These are phyloP conservation scores for Aspergillus calidoustus DNA, from an alignment of 2,329 filamentous ascomycete species.

Conservation along the genomic window DNA sequence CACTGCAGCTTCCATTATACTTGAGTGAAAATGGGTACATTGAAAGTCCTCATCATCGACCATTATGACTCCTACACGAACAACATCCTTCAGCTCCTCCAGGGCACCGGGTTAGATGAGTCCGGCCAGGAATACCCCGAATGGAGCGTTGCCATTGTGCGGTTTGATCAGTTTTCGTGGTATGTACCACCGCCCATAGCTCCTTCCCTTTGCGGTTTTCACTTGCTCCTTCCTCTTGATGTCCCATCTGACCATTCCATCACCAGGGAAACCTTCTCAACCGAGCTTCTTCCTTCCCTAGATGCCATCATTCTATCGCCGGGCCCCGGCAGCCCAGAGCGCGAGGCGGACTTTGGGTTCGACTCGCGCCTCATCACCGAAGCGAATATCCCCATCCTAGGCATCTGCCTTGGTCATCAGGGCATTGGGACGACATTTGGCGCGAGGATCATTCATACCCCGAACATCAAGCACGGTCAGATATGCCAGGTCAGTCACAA, in stretches of 20 bases:
- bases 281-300: neutral
- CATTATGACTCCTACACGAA: conserved; percentile 9
- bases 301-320: conserved; percentile 6
- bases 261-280: neutral
- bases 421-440: neutral
- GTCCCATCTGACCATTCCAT: neutral
- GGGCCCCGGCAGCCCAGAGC: neutral
- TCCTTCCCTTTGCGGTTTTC: too few species aligned
- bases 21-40: conserved; percentile 1
- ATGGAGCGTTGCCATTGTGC: conserved; percentile 7
- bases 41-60: conserved; percentile 9
- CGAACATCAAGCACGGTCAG: conserved; percentile 1
- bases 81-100: conserved; percentile 9
- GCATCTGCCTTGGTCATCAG: conserved; percentile 2
- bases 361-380: neutral
- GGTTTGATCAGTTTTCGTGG: conserved; percentile 8
- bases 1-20: neutral
- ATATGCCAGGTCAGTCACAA: neutral
- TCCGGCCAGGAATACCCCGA: neutral
- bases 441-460: conserved; percentile 3
- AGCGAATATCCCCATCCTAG: conserved; percentile 4
- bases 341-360: conserved; percentile 1
- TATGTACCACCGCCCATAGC: neutral
- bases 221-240: neutral
- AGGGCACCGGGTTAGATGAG: neutral